phyloP scores from a whole-genome alignment of 495 filamentous ascomycete genomes.

The Neurospora sp. region DNA sequence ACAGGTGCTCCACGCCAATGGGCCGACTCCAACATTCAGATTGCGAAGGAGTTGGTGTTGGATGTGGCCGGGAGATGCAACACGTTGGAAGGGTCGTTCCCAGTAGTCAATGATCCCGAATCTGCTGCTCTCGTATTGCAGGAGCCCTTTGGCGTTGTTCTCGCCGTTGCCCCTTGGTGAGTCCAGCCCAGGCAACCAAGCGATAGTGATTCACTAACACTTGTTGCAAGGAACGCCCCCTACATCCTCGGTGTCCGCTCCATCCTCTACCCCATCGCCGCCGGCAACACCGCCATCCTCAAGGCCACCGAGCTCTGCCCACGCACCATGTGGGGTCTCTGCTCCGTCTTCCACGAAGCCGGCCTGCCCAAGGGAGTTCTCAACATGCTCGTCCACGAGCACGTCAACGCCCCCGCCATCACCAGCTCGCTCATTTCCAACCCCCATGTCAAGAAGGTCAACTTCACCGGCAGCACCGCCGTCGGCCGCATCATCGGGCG shows the following conservation, averaged over 20 bases:
- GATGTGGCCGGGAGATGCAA: conserved; percentile 63
- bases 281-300: conserved; percentile 55
- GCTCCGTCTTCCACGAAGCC: conserved; percentile 60
- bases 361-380: conserved; percentile 55
- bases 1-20: conserved; percentile 49
- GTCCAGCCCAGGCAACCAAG: neutral
- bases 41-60: conserved; percentile 48
- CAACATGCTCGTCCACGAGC: conserved; percentile 46
- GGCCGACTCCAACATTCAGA: conserved; percentile 54
- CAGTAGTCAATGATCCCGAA: conserved; percentile 42
- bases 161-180: conserved; percentile 80
- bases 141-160: conserved; percentile 72
- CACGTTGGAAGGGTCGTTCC: conserved; percentile 51
- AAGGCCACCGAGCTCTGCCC: conserved; percentile 64
- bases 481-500: conserved; percentile 50
- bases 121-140: conserved; percentile 61
- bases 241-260: conserved; percentile 60
- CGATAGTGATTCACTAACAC: conserved; percentile 14
- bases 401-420: conserved; percentile 42
- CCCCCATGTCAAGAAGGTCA: conserved; percentile 49
- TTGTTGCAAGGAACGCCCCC: conserved; percentile 54
- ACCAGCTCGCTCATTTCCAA: conserved; percentile 47
- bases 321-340: conserved; percentile 62
- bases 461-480: conserved; percentile 55
- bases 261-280: conserved; percentile 65